Conservation (phyloP, 805 yeast species). For the Ogataea henricii region DNA sequence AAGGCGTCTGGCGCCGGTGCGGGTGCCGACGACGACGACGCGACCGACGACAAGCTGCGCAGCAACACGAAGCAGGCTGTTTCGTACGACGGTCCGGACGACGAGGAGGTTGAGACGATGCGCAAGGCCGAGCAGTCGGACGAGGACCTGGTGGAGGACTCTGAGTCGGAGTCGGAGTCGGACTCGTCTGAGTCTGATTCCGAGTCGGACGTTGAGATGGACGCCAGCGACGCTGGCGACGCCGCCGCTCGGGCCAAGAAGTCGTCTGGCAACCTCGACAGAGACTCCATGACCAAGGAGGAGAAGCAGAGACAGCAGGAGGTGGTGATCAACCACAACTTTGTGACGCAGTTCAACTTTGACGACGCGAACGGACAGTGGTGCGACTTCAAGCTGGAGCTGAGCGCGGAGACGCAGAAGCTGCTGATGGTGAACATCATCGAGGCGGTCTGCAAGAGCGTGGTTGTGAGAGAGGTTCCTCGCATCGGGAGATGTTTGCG, state of each 20-base stretch:
- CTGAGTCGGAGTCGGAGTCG: slow-evolving; percentile 44
- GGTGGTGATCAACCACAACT: slow-evolving; percentile 69
- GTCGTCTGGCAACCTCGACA: slow-evolving; percentile 15
- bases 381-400: slow-evolving; percentile 87
- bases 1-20: slow-evolving; percentile 29
- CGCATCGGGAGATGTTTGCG: slow-evolving; percentile 90
- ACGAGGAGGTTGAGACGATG: slow-evolving; percentile 90
- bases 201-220: neutral
- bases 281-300: slow-evolving; percentile 47
- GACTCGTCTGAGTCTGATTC: slow-evolving; percentile 35
- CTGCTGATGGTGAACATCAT: slow-evolving; percentile 95
- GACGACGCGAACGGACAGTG: slow-evolving; percentile 88
- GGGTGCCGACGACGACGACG: slow-evolving; percentile 61
- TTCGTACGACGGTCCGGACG: slow-evolving; percentile 94
- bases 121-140: slow-evolving; percentile 77
- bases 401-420: slow-evolving; percentile 86
- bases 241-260: neutral
- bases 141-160: slow-evolving; percentile 55
- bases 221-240: neutral
- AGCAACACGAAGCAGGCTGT: slow-evolving; percentile 79
- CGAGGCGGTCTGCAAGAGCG: slow-evolving; percentile 85
- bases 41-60: slow-evolving; percentile 61
- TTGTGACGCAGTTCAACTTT: slow-evolving; percentile 79
- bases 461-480: slow-evolving; percentile 91
- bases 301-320: slow-evolving; percentile 88